Base-by-base conservation (phyloP, 2,329 filamentous ascomycete species). In the Fusarium gaditjirri region DNA sequence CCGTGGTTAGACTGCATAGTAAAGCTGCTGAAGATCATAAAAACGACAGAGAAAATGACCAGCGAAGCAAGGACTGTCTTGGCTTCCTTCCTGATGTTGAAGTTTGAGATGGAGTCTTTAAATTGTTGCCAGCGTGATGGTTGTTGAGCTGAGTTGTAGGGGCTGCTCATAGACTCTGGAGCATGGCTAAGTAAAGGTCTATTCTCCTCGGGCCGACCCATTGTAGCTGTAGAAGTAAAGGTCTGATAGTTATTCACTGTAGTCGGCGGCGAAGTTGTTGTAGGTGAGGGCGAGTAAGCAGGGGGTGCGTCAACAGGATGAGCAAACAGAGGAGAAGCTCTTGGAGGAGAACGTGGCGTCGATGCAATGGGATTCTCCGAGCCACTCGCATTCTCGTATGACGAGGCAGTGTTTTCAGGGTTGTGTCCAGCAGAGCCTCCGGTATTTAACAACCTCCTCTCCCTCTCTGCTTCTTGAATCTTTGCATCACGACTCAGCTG, bases 111-210 rank as follows among this genome's bases (percentile, higher is more conserved):
- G n/a, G 43, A 68, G 8, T 77, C 70, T 44, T 73, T 80, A 31
- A 75, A 39, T n/a, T 79, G 79, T 53, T 68, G 73, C 78, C 78
- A 81, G 71, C 78, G 67, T 5, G 79, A 75, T 5, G 70, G 68
- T 36, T 65, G 63, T 41, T 63, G 47, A 9, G 57, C 56, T 75
- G 57, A 76, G 47, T 73, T 72, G 9, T 75, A 76, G 25, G 77
- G 72, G 13, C 72, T 79, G 41, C 83, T 81, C 82, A 87, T 86
- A 65, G 84, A 87, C 81, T 88, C 80, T 11, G 84, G 85, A 9
- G 80, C 80, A 46, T 79, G 75, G 35, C 78, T 76, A 60, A 88
- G 79, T 7, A 88, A 78, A 61, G 81, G 79, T 50, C 83, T 81
- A 25, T 80, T 78, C 73, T 88, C 86, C 42, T 83, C 80, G 5